A percentile compares a stretch with the other conserved stretches of the same genome.
phyloP scores from a whole-genome alignment of 2,329 filamentous ascomycete genomes.

The Aschersonia sp. region DNA sequence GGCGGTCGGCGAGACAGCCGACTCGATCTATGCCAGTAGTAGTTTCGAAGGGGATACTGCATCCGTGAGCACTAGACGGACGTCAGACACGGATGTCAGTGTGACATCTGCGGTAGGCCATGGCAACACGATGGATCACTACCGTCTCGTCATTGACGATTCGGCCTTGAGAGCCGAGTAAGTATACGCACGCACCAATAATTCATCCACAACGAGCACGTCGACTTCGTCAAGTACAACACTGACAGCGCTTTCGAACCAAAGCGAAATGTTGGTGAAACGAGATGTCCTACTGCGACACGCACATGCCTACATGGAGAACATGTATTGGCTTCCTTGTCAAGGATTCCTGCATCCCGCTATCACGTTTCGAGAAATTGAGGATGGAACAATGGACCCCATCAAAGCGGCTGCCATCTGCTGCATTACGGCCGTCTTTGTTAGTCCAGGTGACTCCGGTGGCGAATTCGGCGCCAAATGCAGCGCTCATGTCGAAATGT shows the following conservation, averaged over 20 bases:
- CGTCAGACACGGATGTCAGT: too few relatives aligned
- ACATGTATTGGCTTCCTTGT: conserved; percentile 22
- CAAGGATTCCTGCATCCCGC: conserved; percentile 23
- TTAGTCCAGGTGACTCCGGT: conserved; percentile 16
- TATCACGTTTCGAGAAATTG: conserved; percentile 18
- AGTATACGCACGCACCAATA: neutral
- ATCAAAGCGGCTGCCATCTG: conserved; percentile 23
- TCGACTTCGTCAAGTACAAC: too few relatives aligned
- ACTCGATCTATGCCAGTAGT: neutral
- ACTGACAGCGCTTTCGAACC: neutral
- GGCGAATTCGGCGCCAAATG: conserved; percentile 22
- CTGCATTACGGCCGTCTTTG: conserved; percentile 20
- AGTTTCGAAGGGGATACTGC: neutral
- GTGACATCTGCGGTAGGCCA: too few relatives aligned
- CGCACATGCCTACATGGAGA: conserved; percentile 23
- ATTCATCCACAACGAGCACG: too few relatives aligned
- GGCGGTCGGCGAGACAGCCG: neutral
- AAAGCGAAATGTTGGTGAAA: conserved; percentile 18
- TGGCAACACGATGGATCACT: neutral
- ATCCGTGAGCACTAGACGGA: too few relatives aligned
- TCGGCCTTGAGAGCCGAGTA: neutral
- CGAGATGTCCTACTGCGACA: conserved; percentile 21
- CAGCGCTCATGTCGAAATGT: conserved; percentile 22
- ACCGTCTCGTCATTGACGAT: neutral
- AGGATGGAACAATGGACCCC: conserved; percentile 20